Conservation (phyloP, 225 moss, liverwort and hornwort species). For the Polytrichum formosum region DNA sequence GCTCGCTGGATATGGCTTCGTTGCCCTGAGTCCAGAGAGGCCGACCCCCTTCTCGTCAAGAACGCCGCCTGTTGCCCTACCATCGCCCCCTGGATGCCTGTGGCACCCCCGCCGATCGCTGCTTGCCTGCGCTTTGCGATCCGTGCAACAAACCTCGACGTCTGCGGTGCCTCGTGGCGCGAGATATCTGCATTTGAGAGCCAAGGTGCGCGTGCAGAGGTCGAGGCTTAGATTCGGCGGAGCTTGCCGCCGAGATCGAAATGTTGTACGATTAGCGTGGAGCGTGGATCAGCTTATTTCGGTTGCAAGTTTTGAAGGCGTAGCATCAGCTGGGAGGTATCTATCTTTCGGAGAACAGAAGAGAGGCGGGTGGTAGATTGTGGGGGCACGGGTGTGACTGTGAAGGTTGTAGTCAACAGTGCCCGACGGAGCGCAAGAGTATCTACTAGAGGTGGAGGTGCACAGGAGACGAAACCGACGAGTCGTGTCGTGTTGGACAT, state of each 20-base stretch:
- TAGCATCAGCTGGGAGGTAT: no score
- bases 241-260: no score
- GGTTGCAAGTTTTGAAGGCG: no score
- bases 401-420: neutral
- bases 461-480: neutral
- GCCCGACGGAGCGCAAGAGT: neutral
- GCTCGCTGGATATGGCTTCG: slow-evolving; percentile 3
- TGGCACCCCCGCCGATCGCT: neutral
- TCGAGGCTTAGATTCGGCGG: no score
- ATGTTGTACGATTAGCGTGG: no score
- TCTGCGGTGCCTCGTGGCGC: neutral
- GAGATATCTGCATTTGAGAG: neutral
- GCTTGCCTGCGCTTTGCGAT: neutral
- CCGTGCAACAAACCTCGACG: neutral
- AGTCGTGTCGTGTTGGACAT: neutral
- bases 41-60: neutral
- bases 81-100: neutral
- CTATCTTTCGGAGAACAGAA: no score
- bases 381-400: neutral
- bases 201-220: neutral
- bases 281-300: no score
- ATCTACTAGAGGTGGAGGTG: neutral
- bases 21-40: neutral
- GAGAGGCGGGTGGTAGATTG: neutral
- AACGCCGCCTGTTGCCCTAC: neutral